Evolutionary conservation across 1,284 basidiomycete species (phyloP).

Genomic region (Kwoniella shivajii): DNA sequence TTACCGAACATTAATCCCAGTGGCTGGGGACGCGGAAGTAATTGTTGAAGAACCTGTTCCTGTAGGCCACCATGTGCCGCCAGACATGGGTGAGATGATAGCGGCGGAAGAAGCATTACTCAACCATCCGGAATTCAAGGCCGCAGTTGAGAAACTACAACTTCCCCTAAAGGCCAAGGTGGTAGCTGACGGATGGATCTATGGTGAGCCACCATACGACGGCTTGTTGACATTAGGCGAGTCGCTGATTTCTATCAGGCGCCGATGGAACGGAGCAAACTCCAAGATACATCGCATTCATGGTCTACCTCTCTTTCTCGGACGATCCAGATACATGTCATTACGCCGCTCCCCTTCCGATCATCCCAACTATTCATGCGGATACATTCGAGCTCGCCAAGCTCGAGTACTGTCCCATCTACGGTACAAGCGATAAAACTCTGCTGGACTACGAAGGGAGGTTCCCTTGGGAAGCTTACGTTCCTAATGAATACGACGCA

Average conservation of each 20-base stretch:
- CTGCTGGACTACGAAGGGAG: slow-evolving; percentile 30
- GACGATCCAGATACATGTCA: slow-evolving; percentile 33
- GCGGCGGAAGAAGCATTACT: slow-evolving; percentile 35
- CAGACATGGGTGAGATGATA: slow-evolving; percentile 31
- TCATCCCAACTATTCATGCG: slow-evolving; percentile 43
- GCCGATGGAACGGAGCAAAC: background rate
- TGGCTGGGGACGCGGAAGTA: slow-evolving; percentile 21
- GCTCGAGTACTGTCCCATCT: slow-evolving; percentile 38
- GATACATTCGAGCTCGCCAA: slow-evolving; percentile 20
- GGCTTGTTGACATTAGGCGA: background rate
- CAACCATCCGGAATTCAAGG: slow-evolving; percentile 30
- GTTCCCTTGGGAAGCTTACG: slow-evolving; percentile 40
- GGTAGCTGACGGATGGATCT: slow-evolving; percentile 39
- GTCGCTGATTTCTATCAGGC: background rate
- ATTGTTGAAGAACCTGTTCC: slow-evolving; percentile 20
- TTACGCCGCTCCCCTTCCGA: slow-evolving; percentile 51
- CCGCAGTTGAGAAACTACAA: slow-evolving; percentile 28
- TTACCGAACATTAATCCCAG: background rate
- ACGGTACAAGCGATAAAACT: slow-evolving; percentile 29
- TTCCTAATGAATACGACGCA: slow-evolving; percentile 47
- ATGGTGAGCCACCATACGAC: slow-evolving; percentile 1
- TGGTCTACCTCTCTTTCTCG: slow-evolving; percentile 5
- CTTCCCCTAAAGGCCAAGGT: slow-evolving; percentile 32
- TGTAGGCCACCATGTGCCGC: background rate
- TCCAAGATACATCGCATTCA: slow-evolving; percentile 12